A percentile compares a stretch with the other conserved stretches of the same genome.
Evolutionary conservation across 1,284 basidiomycete genomes (phyloP).

Genomic region (Xerocomus cyaneibrunnescens): DNA sequence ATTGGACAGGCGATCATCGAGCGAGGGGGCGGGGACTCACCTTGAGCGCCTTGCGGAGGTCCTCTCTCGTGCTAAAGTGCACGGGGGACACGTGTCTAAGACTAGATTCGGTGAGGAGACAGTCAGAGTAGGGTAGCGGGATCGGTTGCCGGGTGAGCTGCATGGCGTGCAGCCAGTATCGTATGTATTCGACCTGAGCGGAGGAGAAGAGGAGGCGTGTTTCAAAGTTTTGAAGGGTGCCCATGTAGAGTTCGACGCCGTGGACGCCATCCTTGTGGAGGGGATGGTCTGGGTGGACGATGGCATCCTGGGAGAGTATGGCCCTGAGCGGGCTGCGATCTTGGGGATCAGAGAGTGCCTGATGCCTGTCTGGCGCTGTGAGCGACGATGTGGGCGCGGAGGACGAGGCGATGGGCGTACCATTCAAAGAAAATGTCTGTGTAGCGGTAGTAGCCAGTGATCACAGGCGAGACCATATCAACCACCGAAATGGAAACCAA

Average conservation of each 20-base stretch:
- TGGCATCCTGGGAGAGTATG: slow-evolving; percentile 59
- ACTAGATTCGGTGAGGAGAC: slow-evolving; percentile 56
- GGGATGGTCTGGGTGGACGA: slow-evolving; percentile 73
- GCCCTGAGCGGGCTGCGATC: slow-evolving; percentile 68
- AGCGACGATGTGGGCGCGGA: background rate
- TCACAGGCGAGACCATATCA: slow-evolving; percentile 39
- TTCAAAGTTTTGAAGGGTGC: slow-evolving; percentile 70
- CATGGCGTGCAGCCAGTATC: slow-evolving; percentile 81
- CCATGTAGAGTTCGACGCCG: slow-evolving; percentile 71
- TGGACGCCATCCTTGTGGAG: slow-evolving; percentile 58
- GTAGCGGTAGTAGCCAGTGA: slow-evolving; percentile 75
- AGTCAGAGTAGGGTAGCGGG: slow-evolving; percentile 71
- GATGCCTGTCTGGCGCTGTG: slow-evolving; percentile 38
- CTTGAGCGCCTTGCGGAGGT: slow-evolving; percentile 59
- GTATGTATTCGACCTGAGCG: slow-evolving; percentile 79
- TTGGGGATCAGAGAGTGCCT: slow-evolving; percentile 45
- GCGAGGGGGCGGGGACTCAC: slow-evolving; percentile 37
- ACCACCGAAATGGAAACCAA: slow-evolving; percentile 15
- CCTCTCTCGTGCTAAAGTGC: slow-evolving; percentile 52
- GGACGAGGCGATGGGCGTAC: slow-evolving; percentile 33
- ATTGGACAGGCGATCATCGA: background rate
- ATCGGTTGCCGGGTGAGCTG: slow-evolving; percentile 62
- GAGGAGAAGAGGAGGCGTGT: slow-evolving; percentile 76
- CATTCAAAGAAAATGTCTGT: slow-evolving; percentile 79
- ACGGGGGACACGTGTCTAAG: slow-evolving; percentile 57